These are phyloP conservation scores for Apiospora sp. DNA, from an alignment of 2,329 filamentous ascomycete species.

Conservation along the genomic window DNA sequence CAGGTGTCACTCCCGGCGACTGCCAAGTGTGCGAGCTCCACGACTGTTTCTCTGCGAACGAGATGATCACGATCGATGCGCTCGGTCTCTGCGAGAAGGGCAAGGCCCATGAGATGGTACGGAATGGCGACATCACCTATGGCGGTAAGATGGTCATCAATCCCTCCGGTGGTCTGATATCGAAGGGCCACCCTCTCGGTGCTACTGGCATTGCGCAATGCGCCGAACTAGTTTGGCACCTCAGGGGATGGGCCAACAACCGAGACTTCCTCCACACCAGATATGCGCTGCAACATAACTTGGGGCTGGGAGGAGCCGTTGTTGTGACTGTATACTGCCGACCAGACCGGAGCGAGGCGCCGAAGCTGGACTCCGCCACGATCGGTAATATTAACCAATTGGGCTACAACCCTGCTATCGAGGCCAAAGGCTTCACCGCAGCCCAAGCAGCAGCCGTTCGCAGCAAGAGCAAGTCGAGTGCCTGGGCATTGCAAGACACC, in stretches of 20 bases:
- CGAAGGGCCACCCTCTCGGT: constrained; percentile 93
- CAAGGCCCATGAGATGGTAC: constrained; percentile 91
- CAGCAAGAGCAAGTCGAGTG: constrained; percentile 69
- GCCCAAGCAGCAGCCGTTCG: constrained; percentile 76
- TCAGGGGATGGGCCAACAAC: constrained; percentile 96
- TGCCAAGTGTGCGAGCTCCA: constrained; percentile 90
- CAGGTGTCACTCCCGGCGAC: constrained; percentile 71
- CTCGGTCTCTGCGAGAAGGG: constrained; percentile 80
- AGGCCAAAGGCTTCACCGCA: constrained; percentile 86
- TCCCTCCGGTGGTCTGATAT: constrained; percentile 92
- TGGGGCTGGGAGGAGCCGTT: constrained; percentile 88
- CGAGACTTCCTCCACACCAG: constrained; percentile 72
- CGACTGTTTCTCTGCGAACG: constrained; percentile 96
- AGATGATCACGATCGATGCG: constrained; percentile 90
- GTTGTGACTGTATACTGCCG: constrained; percentile 91
- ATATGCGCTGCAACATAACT: constrained; percentile 87
- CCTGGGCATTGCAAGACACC: constrained; percentile 82
- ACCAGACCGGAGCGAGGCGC: constrained; percentile 75
- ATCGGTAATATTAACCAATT: constrained; percentile 73
- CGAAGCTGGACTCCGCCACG: constrained; percentile 65
- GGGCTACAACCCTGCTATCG: constrained; percentile 91
- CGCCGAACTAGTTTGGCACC: constrained; percentile 93
- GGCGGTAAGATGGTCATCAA: constrained; percentile 86
- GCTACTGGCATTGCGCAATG: constrained; percentile 96
- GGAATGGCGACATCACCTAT: constrained; percentile 89